Conservation (phyloP, 106 monocot species). For the Chionographis japonica region DNA sequence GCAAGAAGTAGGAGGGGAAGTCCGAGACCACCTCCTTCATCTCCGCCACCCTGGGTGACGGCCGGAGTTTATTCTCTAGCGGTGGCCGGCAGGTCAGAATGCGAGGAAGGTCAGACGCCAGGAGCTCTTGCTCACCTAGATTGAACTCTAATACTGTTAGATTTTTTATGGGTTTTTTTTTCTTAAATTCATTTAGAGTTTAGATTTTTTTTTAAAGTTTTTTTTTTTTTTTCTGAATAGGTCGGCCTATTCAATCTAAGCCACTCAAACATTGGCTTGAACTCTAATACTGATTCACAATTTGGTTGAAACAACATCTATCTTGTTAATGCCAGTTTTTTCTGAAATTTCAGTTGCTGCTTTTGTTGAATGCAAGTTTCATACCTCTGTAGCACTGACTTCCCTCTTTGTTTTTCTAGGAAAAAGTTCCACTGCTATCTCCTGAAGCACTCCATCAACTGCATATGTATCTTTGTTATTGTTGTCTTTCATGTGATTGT, state of each 20-base stretch:
- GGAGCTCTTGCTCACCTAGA: no score
- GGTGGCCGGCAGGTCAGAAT: constrained; percentile 8
- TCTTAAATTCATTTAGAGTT: no score
- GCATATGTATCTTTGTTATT: constrained; percentile 44
- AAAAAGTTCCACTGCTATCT: constrained; percentile 31
- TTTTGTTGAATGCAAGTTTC: no score
- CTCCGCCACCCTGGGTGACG: constrained; percentile 7
- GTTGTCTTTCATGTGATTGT: constrained; percentile 30
- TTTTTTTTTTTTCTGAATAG: no score
- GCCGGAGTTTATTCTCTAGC: constrained; percentile 12
- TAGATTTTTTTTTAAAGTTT: no score
- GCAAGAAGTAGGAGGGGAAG: constrained; percentile 17
- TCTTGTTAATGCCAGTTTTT: neutral
- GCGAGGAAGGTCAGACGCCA: constrained; percentile 13
- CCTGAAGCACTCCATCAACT: no score
- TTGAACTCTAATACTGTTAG: no score
- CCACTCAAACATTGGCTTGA: no score
- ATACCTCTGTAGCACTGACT: no score
- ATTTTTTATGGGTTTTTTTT: no score
- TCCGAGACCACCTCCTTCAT: neutral
- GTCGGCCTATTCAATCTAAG: no score
- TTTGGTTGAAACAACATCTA: neutral
- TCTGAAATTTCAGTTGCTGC: neutral
- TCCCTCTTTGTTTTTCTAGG: constrained; percentile 10
- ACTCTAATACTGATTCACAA: no score